Conservation (phyloP, 352 stramenopile species). For the Pilasporangium apinafurcum region DNA sequence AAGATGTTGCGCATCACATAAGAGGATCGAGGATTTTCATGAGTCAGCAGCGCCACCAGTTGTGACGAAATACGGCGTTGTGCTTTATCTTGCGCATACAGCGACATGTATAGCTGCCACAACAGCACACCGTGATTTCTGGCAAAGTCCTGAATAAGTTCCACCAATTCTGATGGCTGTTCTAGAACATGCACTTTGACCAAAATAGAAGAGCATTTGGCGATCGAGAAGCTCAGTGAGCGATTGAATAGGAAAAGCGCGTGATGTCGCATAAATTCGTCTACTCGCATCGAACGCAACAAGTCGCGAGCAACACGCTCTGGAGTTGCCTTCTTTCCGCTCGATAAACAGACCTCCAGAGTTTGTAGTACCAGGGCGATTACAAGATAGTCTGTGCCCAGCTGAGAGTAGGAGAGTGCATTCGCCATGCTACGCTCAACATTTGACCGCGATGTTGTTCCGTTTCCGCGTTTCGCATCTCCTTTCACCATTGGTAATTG, state of each 20-base stretch:
- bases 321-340: conserved; percentile 78
- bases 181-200: conserved; percentile 86
- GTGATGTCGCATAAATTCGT: conserved; percentile 84
- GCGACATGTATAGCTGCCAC: conserved; percentile 80
- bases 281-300: conserved; percentile 77
- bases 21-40: conserved; percentile 81
- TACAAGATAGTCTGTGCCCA: conserved; percentile 79
- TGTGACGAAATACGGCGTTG: conserved; percentile 84
- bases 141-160: conserved; percentile 83
- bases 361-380: conserved; percentile 73
- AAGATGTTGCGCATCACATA: conserved; percentile 82
- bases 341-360: conserved; percentile 80
- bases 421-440: conserved; percentile 73
- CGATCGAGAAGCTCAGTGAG: conserved; percentile 80
- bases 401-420: conserved; percentile 70
- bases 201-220: conserved; percentile 82
- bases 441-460: conserved; percentile 27
- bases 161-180: conserved; percentile 79
- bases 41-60: conserved; percentile 75
- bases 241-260: conserved; percentile 82
- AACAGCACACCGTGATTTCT: conserved; percentile 76
- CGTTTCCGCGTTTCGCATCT: conserved; percentile 1
- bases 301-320: conserved; percentile 69
- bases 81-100: conserved; percentile 79
- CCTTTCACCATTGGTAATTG: conserved; percentile 15